These are phyloP conservation scores for Wickerhamomyces mucosus DNA, from an alignment of 805 yeast genomes.

Conservation along the genomic window DNA sequence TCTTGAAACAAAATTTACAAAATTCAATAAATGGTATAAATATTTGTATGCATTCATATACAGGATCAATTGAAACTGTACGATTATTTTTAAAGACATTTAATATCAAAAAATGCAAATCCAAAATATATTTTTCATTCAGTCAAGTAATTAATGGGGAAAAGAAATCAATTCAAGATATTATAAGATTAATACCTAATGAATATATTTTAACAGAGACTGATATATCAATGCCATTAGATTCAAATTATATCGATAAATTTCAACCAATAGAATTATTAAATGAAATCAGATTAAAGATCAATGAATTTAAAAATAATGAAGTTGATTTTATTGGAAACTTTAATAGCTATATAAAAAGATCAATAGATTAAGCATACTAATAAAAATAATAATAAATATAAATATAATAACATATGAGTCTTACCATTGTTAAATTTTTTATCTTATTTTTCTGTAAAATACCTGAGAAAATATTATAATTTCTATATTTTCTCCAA, in stretches of 20 bases:
- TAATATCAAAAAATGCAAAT: constrained; percentile 1
- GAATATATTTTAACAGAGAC: constrained; percentile 13
- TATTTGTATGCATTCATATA: constrained; percentile 73
- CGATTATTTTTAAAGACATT: constrained; percentile 29
- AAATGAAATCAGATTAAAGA: neutral
- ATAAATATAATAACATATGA: no score
- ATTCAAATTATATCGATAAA: neutral
- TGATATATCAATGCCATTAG: constrained; percentile 11
- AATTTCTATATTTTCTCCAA: no score
- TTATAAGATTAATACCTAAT: constrained; percentile 2
- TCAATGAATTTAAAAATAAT: neutral
- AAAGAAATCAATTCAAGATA: constrained; percentile 2
- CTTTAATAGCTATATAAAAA: neutral
- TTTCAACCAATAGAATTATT: neutral
- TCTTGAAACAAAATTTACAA: constrained; percentile 19
- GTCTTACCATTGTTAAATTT: no score
- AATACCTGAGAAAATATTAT: no score
- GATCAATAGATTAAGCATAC: no score
- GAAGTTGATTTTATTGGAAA: neutral
- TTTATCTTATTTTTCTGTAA: no score
- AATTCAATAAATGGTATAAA: constrained; percentile 19
- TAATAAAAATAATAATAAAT: no score
- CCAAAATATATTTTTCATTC: constrained; percentile 7
- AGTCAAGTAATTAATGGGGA: constrained; percentile 8
- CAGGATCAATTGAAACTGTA: constrained; percentile 72